These are phyloP conservation scores for Acanthamoeba castellanii DNA, from an alignment of 208 protist species.

Conservation along the genomic window DNA sequence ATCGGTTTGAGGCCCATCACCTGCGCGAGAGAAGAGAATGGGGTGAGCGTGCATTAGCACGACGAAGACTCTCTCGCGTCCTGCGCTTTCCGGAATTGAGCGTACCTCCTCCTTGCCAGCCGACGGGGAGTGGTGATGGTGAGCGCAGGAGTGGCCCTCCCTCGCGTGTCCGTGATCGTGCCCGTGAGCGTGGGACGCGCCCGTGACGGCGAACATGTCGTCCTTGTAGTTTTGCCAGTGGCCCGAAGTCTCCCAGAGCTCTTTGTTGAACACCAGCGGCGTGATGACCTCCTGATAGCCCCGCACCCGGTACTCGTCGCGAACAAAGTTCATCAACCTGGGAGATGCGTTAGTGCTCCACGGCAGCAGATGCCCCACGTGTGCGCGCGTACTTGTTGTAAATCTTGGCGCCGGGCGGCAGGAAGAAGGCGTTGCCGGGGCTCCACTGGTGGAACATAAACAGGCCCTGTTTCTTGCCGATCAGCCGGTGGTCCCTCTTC, in stretches of 20 bases:
- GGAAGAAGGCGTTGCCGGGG: constrained; percentile 97
- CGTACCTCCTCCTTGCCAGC: constrained; percentile 7
- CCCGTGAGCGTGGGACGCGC: neutral
- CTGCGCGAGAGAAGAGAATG: neutral
- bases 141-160: neutral
- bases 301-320: constrained; percentile 79
- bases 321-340: constrained; percentile 91
- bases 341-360: neutral
- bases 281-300: constrained; percentile 91
- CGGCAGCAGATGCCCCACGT: no score
- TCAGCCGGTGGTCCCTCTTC: constrained; percentile 96
- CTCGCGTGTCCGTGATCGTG: neutral
- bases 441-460: constrained; percentile 70
- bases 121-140: neutral
- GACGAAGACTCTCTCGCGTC: neutral
- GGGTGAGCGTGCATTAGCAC: neutral
- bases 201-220: constrained; percentile 97
- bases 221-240: constrained; percentile 99
- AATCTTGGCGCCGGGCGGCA: constrained; percentile 98
- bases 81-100: neutral
- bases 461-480: constrained; percentile 89
- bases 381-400: constrained; percentile 93
- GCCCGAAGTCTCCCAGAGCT: constrained; percentile 99
- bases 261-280: constrained; percentile 98
- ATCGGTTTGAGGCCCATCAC: constrained; percentile 97